These are phyloP conservation scores for Starmera stellimalicola DNA, from an alignment of 1,139 yeast genomes.

Conservation along the genomic window DNA sequence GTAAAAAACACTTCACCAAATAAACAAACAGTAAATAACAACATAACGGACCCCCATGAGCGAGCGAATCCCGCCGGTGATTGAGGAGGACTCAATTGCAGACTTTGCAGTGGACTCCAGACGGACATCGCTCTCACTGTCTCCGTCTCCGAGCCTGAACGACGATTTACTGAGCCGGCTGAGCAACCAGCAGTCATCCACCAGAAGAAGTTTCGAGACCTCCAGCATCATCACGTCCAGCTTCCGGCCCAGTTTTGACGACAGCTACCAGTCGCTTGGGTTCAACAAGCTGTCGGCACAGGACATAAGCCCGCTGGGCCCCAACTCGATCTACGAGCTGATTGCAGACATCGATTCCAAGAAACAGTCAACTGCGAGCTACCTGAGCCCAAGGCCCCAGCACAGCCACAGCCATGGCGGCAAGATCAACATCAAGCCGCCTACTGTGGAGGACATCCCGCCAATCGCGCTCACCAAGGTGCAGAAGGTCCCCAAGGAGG, in stretches of 20 bases:
- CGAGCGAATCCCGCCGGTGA: not conserved
- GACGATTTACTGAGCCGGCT: slow-evolving; percentile 24
- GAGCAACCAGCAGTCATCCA: slow-evolving; percentile 17
- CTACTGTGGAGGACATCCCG: slow-evolving; percentile 79
- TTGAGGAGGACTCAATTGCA: slow-evolving; percentile 1
- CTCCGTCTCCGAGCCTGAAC: slow-evolving; percentile 18
- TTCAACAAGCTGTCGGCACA: slow-evolving; percentile 17
- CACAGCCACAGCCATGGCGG: too few relatives aligned
- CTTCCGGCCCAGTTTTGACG: slow-evolving; percentile 19
- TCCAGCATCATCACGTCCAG: slow-evolving; percentile 20
- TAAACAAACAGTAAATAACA: too few relatives aligned
- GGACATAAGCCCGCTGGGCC: slow-evolving; percentile 54
- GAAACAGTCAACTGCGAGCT: slow-evolving; percentile 8
- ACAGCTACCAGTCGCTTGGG: slow-evolving; percentile 16
- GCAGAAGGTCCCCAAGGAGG: slow-evolving; percentile 38
- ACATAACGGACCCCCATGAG: not conserved
- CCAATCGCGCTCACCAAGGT: slow-evolving; percentile 62
- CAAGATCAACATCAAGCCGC: slow-evolving; percentile 44
- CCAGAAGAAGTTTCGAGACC: slow-evolving; percentile 25
- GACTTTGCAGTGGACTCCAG: slow-evolving; percentile 5
- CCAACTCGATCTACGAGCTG: slow-evolving; percentile 69
- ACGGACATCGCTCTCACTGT: slow-evolving; percentile 12
- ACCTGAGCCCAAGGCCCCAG: slow-evolving; percentile 13
- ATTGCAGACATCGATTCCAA: slow-evolving; percentile 48
- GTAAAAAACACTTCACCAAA: too few relatives aligned